Evolutionary conservation across 148 eudicot genomes (phyloP).

Genomic region (Hydrangea macrophylla): DNA sequence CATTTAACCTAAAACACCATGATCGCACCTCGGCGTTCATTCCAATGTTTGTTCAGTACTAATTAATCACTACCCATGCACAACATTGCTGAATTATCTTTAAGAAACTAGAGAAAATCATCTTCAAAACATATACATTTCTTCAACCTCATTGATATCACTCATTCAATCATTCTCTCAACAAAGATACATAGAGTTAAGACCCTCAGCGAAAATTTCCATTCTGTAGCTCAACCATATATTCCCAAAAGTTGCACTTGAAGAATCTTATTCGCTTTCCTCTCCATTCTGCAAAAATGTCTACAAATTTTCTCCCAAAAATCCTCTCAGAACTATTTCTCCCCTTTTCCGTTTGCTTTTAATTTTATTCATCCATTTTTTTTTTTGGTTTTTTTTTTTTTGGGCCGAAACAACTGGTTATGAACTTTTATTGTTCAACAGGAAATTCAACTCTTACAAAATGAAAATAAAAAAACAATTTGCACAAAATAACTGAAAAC

Average conservation of each 20-base stretch:
- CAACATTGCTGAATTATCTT: not conserved
- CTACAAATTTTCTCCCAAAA: not conserved
- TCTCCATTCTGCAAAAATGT: not conserved
- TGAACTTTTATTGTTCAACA: not conserved
- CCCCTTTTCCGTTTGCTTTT: not conserved
- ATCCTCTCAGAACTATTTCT: not conserved
- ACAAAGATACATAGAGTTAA: too few relatives aligned
- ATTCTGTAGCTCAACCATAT: too few relatives aligned
- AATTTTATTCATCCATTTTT: too few relatives aligned
- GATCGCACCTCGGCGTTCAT: too few relatives aligned
- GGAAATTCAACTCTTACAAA: not conserved
- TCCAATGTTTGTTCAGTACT: not conserved
- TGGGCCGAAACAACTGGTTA: not conserved
- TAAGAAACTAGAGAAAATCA: not conserved
- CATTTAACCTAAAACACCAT: too few relatives aligned
- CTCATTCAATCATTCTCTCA: constrained; percentile 3
- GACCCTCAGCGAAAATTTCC: too few relatives aligned
- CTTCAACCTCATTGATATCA: not conserved
- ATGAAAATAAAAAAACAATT: not conserved
- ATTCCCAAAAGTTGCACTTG: not conserved
- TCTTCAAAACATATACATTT: not conserved
- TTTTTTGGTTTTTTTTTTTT: not conserved
- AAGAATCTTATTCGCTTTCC: not conserved
- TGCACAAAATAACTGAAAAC: not conserved
- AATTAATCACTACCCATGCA: not conserved